phyloP scores from a whole-genome alignment of 176 grass and related monocot species.

The Zea luxurians region DNA sequence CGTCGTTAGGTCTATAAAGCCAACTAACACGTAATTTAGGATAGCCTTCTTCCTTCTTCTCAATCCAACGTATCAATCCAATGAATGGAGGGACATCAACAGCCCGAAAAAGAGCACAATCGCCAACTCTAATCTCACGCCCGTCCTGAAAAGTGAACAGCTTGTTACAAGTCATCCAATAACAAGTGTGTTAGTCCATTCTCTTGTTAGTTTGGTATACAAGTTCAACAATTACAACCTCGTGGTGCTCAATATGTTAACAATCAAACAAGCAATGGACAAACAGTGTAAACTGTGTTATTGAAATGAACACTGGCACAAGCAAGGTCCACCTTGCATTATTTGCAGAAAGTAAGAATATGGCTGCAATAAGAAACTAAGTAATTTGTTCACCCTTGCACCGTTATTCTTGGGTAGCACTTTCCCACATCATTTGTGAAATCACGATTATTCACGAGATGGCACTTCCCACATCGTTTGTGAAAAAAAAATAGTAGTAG shows the following conservation, averaged over 20 bases:
- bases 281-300: background rate
- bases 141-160: conserved; percentile 63
- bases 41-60: conserved; percentile 51
- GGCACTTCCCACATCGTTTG: background rate
- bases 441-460: background rate
- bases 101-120: conserved; percentile 83
- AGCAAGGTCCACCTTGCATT: conserved; percentile 1
- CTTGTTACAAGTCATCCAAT: background rate
- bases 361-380: background rate
- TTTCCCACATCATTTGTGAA: no score
- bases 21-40: conserved; percentile 72
- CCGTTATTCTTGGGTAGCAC: no score
- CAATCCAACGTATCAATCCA: conserved; percentile 72
- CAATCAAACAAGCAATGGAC: conserved; percentile 2
- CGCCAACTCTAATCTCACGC: conserved; percentile 67
- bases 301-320: background rate
- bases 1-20: conserved; percentile 77
- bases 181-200: background rate
- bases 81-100: conserved; percentile 77
- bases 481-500: background rate
- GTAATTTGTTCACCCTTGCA: background rate
- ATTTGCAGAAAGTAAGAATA: background rate
- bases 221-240: conserved; percentile 4
- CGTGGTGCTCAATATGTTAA: background rate
- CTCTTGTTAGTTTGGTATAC: conserved; percentile 16